Base-by-base conservation (phyloP, 257 asterid species). In the Ligustrum vulgare region DNA sequence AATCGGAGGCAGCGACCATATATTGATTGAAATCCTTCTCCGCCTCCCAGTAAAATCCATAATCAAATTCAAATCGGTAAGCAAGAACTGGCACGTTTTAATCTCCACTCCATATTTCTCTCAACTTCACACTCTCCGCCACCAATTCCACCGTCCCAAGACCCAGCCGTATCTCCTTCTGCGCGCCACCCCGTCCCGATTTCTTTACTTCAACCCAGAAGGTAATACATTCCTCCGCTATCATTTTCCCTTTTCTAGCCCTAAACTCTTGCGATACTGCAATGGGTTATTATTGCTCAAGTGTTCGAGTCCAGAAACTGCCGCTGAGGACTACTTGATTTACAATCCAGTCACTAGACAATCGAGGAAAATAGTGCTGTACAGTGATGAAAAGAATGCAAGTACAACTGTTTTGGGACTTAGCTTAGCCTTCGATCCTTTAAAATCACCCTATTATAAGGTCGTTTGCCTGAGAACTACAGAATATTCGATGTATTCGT, bases 281-380 rank as follows among this genome's bases (percentile, higher is more conserved):
- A 72, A 78, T 32, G 82, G 82, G 1, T 75, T 78, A 5, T 13
- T 78, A 23, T 69, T 76, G 28, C 51, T 76, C 18, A 62, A 41
- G 20, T 23, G 70, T 43, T 32, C 5, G 9, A 31, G 20, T 18
- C 18, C 58, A 16, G 71, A n/a, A 58, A 76, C 20, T 9, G 9
- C 23, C 36, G 54, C 2, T n/a, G 36, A 18, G 13, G 3, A 51
- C 1, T 76, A 69, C 70, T 37, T 41, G 35, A 67, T 78, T 6
- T 72, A 34, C 71, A 78, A 78, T 33, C 78, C 74, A 18, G 54
- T 62, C 16, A 51, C 62, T 6, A 67, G 54, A 7, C 58, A 67
- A n/a, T 28, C 56, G 0, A 51, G 73, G 6, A 54, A 36, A 8
- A 20, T 78, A 62, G 6, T 4, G 18, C 2, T 35, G 0, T 39